Base-by-base conservation (phyloP, 768 basidiomycete genomes). In the Mycena epipterygia region DNA sequence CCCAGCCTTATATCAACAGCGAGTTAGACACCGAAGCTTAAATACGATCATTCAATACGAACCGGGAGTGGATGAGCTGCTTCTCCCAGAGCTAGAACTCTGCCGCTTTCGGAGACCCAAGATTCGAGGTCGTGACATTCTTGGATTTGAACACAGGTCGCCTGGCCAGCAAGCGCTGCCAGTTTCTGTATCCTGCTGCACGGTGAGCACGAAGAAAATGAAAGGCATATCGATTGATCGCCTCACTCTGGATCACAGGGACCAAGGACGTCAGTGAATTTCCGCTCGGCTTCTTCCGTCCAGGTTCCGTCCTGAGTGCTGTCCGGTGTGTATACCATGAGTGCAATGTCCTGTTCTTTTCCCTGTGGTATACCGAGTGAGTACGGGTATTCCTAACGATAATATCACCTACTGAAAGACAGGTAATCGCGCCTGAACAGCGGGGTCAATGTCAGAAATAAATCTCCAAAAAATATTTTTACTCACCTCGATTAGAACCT, bases 31-130 rank as follows among this genome's bases (percentile, higher is more conserved):
- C 42, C n/a, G n/a, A 6, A n/a, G 6, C 46, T 14, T 2, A 3
- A 25, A 25, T 4, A 48, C 13, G 21, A 25, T n/a, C 16, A n/a
- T 25, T 25, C 25, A 3, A 3, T 52, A 32, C 62, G 30, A 39
- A 70, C 68, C 14, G 68, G 63, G 19, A 59, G 60, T 42, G 68
- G 68, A 58, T 70, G 68, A 2, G 68, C 68, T 14, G 62, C 68
- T 35, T 70, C 63, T 9, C 68, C 68, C 14, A 70, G 17, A 35
- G 53, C 62, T 5, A 64, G 23, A 16, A 70, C 68, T n/a, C 39
- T 32, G 14, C 68, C 68, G 39, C 62, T 70, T 29, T 52, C 19
- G 19, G 62, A 64, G 5, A 64, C 63, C 68, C 68, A 70, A 4
- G 68, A 70, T 9, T 52, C 35, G 2, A 70, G 42, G 9, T 57